Evolutionary conservation across 192 early-diverging fungal species (phyloP), one percentile per base, ranked within the genome.

Genomic region (Linnemannia elongata): DNA sequence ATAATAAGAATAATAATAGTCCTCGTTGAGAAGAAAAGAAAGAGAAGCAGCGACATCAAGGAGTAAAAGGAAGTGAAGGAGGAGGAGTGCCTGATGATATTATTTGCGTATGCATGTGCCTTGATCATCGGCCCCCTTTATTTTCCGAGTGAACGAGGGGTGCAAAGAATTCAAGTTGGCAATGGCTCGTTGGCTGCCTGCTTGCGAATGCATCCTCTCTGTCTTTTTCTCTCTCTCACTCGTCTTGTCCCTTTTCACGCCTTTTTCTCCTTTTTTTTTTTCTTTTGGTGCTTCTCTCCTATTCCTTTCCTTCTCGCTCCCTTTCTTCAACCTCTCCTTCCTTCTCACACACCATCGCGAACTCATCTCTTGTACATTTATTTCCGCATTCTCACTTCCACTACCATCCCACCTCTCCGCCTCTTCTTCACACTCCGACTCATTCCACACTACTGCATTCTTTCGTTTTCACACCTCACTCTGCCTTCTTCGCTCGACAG

Each of bases 201-300:
- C 1, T 63, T 63, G 57, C n/a, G 60, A 33, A 33, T 13, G 27
- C 27, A 63, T 63, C 35, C 10, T 63, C 35, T 4, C 52, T 38
- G 35, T 6, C 27, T 30, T 39, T 35, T 6, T 15, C 54, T 27
- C n/a, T 68, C 22, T 30, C 44, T 66, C 1, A 52, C n/a, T 52
- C 3, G 15, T 52, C 15, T 5, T 5, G 49, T 52, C 75, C 15
- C 57, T 66, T 44, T 27, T 75, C 63, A 4, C 45, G 27, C 18
- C 44, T 42, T 75, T 33, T 35, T 12, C 18, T 36, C 69, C 18
- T 36, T 70, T 78, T 45, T 70, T 44, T 38, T 38, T 71, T 66
- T 27, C 18, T 39, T 66, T 42, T 42, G 33, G 38, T n/a, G 22
- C 39, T 54, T 52, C 77, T 70, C 69, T 78, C 77, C 69, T n/a